Conservation (phyloP, 2,329 filamentous ascomycete species). For the Sarocladiaceae sp. region DNA sequence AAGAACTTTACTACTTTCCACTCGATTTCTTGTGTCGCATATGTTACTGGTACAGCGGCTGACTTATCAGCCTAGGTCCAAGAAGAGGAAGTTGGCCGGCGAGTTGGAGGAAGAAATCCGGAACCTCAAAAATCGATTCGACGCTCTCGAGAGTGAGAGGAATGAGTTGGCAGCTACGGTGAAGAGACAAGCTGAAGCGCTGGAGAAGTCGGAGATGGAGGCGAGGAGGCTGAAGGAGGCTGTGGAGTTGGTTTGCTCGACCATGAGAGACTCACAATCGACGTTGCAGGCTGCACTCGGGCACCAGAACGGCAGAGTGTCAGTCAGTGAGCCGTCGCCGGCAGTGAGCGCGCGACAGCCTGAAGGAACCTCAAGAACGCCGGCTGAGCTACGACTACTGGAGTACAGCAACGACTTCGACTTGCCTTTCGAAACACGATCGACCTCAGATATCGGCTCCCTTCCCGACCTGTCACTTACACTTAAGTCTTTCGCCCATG, state of each 20-base stretch:
- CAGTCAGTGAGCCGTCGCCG: neutral
- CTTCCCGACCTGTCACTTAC: slow-evolving; percentile 2
- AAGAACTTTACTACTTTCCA: neutral
- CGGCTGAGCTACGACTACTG: neutral
- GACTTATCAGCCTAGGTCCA: neutral
- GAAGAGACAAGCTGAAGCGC: neutral
- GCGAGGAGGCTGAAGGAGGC: neutral
- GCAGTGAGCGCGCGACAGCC: neutral
- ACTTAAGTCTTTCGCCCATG: neutral
- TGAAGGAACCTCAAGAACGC: neutral
- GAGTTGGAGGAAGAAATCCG: slow-evolving; percentile 2
- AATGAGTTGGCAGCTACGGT: neutral
- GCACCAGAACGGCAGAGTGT: neutral
- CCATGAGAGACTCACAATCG: neutral
- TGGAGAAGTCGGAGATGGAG: slow-evolving; percentile 3
- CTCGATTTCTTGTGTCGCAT: neutral
- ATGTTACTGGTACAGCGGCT: no score
- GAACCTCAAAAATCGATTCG: neutral
- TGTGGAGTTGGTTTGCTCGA: neutral
- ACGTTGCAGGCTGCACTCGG: neutral
- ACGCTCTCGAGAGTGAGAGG: neutral
- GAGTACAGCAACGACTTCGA: neutral
- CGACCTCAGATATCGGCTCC: neutral
- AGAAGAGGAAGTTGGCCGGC: slow-evolving; percentile 1
- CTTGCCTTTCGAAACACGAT: neutral